These are phyloP conservation scores for Sutorius eximius DNA, from an alignment of 1,284 basidiomycete species.

Conservation along the genomic window DNA sequence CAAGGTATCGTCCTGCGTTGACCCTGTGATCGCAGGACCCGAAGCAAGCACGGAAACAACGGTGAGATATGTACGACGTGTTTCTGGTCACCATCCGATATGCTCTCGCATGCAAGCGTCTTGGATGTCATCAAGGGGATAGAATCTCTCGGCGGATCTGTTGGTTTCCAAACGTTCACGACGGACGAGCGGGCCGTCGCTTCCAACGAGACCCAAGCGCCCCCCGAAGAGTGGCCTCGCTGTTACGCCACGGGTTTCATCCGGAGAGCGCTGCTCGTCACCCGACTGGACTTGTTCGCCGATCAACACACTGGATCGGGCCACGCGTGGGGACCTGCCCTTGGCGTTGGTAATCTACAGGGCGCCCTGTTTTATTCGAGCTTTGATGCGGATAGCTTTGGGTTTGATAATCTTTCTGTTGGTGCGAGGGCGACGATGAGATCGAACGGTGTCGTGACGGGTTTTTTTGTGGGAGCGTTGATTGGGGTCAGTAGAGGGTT, in stretches of 20 bases:
- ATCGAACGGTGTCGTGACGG: background rate
- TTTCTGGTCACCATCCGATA: background rate
- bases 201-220: background rate
- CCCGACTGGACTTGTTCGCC: background rate
- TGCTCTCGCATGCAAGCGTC: background rate
- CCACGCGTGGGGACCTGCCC: background rate
- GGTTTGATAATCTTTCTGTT: background rate
- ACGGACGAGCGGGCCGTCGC: background rate
- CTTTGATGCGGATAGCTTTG: background rate
- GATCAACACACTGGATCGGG: background rate
- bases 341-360: background rate
- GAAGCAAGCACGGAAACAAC: background rate
- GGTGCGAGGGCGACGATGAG: background rate
- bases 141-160: slow-evolving; percentile 5
- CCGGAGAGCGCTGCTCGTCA: background rate
- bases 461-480: background rate
- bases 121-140: background rate
- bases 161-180: background rate
- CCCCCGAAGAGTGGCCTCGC: background rate
- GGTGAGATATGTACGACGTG: background rate
- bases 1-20: background rate
- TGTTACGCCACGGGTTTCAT: background rate
- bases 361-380: background rate
- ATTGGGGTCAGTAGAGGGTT: background rate
- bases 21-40: background rate